phyloP scores from a whole-genome alignment of 768 basidiomycete genomes.

The Boletus patriciae region DNA sequence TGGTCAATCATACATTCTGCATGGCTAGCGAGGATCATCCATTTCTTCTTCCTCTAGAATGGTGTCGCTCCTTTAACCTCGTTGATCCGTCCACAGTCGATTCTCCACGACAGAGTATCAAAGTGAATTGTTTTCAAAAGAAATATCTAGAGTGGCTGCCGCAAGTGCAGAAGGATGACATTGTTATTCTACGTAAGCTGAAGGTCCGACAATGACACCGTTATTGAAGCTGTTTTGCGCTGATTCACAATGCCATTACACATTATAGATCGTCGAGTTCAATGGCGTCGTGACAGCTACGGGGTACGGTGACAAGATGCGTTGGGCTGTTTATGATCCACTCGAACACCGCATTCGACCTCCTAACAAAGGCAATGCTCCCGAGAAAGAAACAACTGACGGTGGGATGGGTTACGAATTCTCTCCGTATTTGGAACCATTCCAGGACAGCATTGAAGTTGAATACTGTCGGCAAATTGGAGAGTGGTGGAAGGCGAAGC shows the following conservation, averaged over 20 bases:
- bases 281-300: constrained; percentile 36
- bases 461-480: constrained; percentile 44
- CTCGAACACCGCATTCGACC: constrained; percentile 38
- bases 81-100: constrained; percentile 51
- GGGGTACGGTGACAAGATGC: constrained; percentile 47
- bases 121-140: constrained; percentile 54
- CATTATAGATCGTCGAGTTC: constrained; percentile 35
- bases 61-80: constrained; percentile 43
- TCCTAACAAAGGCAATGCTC: constrained; percentile 39
- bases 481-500: constrained; percentile 51
- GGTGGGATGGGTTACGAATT: constrained; percentile 40
- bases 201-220: constrained; percentile 40
- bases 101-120: constrained; percentile 27
- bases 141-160: constrained; percentile 52
- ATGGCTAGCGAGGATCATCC: background rate
- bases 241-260: background rate
- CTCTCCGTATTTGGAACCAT: constrained; percentile 47
- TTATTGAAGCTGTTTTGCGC: background rate
- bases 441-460: constrained; percentile 36
- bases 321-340: constrained; percentile 57
- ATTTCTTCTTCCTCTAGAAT: constrained; percentile 40
- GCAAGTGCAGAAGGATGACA: constrained; percentile 44
- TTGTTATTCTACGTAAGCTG: constrained; percentile 50
- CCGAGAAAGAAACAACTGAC: constrained; percentile 33
- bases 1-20: constrained; percentile 5